Evolutionary conservation across 2,329 filamentous ascomycete species (phyloP), one percentile per base, ranked within the genome.

Genomic region (Cladosporium sp.): DNA sequence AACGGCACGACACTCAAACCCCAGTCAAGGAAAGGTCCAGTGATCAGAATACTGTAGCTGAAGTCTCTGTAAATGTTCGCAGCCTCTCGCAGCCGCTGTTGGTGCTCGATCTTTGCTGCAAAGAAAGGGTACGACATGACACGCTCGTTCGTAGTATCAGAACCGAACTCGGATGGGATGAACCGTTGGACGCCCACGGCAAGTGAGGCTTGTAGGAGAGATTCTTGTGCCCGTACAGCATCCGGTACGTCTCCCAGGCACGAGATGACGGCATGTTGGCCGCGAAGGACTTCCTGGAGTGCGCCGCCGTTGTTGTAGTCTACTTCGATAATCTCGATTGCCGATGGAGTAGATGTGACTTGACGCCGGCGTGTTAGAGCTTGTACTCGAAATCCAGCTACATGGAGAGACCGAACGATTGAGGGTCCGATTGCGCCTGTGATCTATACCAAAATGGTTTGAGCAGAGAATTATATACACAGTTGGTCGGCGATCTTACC

Each of bases 221-320:
- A 22, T 0, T 39, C 19, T 22, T 51, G 49, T 37, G 49, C 49
- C 15, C 15, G 37, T 3, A 38, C 49, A 14, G 49, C 49, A 15
- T 25, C 19, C 0, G 49, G 34, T 5, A 28, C 37, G 17, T 38
- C 49, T 14, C 49, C 49, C 30, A 51, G 17, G 11, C 49, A 51
- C 6, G 49, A 51, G 17, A 73, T 65, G 9, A 73, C 61, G 37
- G 64, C 63, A 43, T 72, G 69, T 62, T 72, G 69, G 38, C 67
- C 68, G 54, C 64, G 43, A 2, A 47, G 43, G 12, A 17, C 43
- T 17, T 19, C n/a, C 0, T 22, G 43, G 14, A 47, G 43, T 11
- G 43, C 25, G 11, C 30, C 6, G 15, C 11, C 4, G 22, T 47
- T 28, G 22, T 47, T 30, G 22, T 30, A 47, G 15, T 47, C 11